Percentiles rank a stretch among this genome's conserved stretches.
Conservation (phyloP, 1,139 yeast genomes). For the Yamadazyma triangularis region DNA sequence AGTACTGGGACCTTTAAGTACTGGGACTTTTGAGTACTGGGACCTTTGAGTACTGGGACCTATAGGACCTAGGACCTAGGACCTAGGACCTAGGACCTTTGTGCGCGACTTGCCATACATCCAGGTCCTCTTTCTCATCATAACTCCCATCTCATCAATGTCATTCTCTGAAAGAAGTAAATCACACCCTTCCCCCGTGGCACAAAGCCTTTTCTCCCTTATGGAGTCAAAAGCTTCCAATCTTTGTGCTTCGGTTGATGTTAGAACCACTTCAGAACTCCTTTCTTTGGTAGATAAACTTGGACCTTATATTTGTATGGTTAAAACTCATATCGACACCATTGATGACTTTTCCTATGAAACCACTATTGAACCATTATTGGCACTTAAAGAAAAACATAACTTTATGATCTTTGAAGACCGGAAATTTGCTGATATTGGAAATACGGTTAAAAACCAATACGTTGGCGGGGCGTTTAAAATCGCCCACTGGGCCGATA, state of each 20-base stretch:
- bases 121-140: not conserved
- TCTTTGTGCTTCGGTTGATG: slow-evolving; percentile 95
- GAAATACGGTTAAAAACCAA: slow-evolving; percentile 95
- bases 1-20: too few relatives aligned
- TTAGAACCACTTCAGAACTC: slow-evolving; percentile 71
- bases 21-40: too few relatives aligned
- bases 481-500: slow-evolving; percentile 93
- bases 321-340: slow-evolving; percentile 93
- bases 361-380: slow-evolving; percentile 69
- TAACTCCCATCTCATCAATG: slow-evolving; percentile 10
- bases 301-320: slow-evolving; percentile 89
- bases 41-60: too few relatives aligned
- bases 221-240: slow-evolving; percentile 83
- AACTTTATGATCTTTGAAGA: slow-evolving; percentile 89
- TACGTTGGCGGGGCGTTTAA: slow-evolving; percentile 85
- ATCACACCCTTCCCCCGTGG: slow-evolving; percentile 72
- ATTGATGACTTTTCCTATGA: slow-evolving; percentile 84
- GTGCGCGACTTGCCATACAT: too few relatives aligned
- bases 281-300: slow-evolving; percentile 66
- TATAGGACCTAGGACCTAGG: not conserved
- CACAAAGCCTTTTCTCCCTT: slow-evolving; percentile 63
- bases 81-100: too few relatives aligned
- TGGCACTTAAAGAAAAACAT: slow-evolving; percentile 68
- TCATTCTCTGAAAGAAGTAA: slow-evolving; percentile 69
- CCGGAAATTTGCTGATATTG: slow-evolving; percentile 97